A percentile compares a stretch with the other conserved stretches of the same genome.
Conservation (phyloP, 257 asterid species). For the Knoxia roxburghii region DNA sequence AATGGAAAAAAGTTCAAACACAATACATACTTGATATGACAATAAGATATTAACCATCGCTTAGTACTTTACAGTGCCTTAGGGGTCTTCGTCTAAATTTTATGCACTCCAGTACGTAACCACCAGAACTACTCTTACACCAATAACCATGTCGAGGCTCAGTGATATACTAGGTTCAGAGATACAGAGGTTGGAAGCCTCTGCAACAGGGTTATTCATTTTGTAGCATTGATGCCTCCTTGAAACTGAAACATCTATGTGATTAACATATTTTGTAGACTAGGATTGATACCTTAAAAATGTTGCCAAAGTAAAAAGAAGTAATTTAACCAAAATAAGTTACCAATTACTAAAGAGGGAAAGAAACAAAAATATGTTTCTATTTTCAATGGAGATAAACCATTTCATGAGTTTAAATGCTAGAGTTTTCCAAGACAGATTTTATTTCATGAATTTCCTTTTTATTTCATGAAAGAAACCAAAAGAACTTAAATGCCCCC, state of each 20-base stretch:
- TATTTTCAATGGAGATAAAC: background rate
- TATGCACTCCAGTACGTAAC: background rate
- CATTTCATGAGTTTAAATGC: background rate
- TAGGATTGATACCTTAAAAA: background rate
- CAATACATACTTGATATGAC: too few species aligned
- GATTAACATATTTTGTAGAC: background rate
- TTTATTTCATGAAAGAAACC: background rate
- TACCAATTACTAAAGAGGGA: background rate
- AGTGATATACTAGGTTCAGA: background rate
- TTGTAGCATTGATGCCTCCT: background rate
- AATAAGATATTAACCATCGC: too few species aligned
- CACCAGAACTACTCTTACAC: background rate
- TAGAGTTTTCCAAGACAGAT: background rate
- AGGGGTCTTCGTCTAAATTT: background rate
- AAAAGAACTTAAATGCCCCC: background rate
- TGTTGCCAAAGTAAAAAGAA: background rate
- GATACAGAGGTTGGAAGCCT: background rate
- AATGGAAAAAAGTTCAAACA: too few species aligned
- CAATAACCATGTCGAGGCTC: background rate
- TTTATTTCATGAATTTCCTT: background rate
- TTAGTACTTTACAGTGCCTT: background rate
- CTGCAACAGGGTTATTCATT: background rate
- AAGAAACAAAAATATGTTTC: background rate
- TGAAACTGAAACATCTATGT: background rate
- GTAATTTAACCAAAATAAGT: background rate